Percentiles rank a stretch among this genome's conserved stretches.
These are phyloP conservation scores for Neopestalotiopsis clavispora DNA, from an alignment of 2,329 filamentous ascomycete genomes.

Conservation along the genomic window DNA sequence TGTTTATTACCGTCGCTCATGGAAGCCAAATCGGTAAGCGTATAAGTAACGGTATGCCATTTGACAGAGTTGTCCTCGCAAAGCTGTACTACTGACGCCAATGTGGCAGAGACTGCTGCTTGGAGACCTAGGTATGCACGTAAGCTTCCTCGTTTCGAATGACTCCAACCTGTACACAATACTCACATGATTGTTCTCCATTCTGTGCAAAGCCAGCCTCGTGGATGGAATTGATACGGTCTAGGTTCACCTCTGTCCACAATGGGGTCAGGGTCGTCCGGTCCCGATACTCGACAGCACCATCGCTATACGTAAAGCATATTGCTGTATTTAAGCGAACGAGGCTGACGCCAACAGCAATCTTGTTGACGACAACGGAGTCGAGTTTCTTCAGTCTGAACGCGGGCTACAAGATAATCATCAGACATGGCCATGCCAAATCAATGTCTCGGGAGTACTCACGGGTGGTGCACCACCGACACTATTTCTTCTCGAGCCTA, in stretches of 20 bases:
- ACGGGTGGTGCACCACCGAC: conserved; percentile 32
- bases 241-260: conserved; percentile 66
- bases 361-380: conserved; percentile 71
- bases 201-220: conserved; percentile 80
- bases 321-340: conserved; percentile 75
- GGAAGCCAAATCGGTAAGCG: conserved; percentile 51
- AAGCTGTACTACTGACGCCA: conserved; percentile 62
- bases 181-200: conserved; percentile 67
- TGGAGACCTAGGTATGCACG: conserved; percentile 52
- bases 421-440: not conserved
- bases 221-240: conserved; percentile 70
- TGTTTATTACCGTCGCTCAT: conserved; percentile 52
- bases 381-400: conserved; percentile 65
- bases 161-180: not conserved
- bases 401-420: conserved; percentile 23
- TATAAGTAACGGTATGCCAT: conserved; percentile 62
- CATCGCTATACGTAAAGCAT: conserved; percentile 78
- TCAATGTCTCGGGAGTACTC: conserved; percentile 8
- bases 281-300: conserved; percentile 80
- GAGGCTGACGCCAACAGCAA: conserved; percentile 70
- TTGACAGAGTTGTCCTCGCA: conserved; percentile 62
- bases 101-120: conserved; percentile 64
- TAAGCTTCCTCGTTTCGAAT: conserved; percentile 21
- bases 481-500: conserved; percentile 67
- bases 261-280: conserved; percentile 74